These are phyloP conservation scores for Talaromyces sp. DNA, from an alignment of 2,329 filamentous ascomycete genomes.

Conservation along the genomic window DNA sequence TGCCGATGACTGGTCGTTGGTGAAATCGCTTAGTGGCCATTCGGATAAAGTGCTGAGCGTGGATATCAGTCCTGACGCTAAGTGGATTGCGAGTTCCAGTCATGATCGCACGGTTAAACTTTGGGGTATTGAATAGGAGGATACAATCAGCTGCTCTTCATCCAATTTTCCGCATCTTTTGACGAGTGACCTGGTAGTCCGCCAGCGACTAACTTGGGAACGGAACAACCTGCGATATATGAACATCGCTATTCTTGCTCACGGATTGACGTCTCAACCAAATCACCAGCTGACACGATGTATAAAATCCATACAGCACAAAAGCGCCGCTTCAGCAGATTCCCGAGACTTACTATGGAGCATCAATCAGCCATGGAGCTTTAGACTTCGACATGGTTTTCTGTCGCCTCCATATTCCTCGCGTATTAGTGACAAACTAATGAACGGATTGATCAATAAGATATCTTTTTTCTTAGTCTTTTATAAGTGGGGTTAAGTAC, in stretches of 20 bases:
- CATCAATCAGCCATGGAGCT: not conserved
- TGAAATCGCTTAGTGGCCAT: conserved; percentile 83
- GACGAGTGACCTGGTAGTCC: too few species aligned
- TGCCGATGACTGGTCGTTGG: conserved; percentile 88
- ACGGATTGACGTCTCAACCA: not conserved
- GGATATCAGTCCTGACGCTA: conserved; percentile 78
- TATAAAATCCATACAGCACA: not conserved
- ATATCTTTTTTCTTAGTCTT: too few species aligned
- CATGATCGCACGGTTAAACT: conserved; percentile 94
- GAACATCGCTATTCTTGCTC: not conserved
- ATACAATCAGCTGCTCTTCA: not conserved
- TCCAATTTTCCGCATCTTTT: too few species aligned
- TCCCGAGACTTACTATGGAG: not conserved
- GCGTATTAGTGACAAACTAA: not conserved
- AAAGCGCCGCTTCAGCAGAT: not conserved
- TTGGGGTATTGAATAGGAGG: conserved; percentile 70
- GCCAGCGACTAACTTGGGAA: too few species aligned
- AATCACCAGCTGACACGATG: not conserved
- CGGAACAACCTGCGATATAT: not conserved
- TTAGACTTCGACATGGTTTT: too few species aligned
- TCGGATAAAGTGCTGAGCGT: conserved; percentile 87
- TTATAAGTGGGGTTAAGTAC: too few species aligned
- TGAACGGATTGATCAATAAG: too few species aligned
- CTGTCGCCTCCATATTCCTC: too few species aligned
- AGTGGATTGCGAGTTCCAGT: conserved; percentile 90